Percentiles rank a stretch among this genome's conserved stretches.
Conservation (phyloP, 768 basidiomycete species). For the Pulveroboletus frians region DNA sequence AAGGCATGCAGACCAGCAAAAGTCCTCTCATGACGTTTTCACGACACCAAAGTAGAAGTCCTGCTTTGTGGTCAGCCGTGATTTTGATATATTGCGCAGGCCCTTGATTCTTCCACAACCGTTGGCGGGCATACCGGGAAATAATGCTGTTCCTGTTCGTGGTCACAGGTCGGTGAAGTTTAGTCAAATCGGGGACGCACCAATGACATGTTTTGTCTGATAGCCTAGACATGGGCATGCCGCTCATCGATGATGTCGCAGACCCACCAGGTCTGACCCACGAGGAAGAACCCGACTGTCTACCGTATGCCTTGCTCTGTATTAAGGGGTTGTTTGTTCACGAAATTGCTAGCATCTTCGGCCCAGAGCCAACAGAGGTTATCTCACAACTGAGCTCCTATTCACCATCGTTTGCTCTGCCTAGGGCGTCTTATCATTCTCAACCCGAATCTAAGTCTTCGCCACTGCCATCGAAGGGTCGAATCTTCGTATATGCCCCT, state of each 20-base stretch:
- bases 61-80: neutral
- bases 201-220: slow-evolving; percentile 1
- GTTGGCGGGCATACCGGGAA: neutral
- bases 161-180: slow-evolving; percentile 8
- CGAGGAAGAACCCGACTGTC: slow-evolving; percentile 14
- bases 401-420: neutral
- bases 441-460: slow-evolving; percentile 4
- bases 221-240: slow-evolving; percentile 6
- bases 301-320: slow-evolving; percentile 14
- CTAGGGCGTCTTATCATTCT: slow-evolving; percentile 19
- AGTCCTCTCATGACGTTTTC: slow-evolving; percentile 3
- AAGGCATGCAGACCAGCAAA: slow-evolving; percentile 2
- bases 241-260: neutral
- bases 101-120: neutral
- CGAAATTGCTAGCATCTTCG: slow-evolving; percentile 10
- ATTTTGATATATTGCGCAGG: slow-evolving; percentile 1
- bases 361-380: slow-evolving; percentile 5
- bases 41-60: slow-evolving; percentile 3
- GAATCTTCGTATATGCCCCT: slow-evolving; percentile 41
- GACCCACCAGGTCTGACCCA: neutral
- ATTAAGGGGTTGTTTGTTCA: neutral
- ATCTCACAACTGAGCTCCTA: neutral
- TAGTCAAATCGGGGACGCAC: neutral
- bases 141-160: neutral
- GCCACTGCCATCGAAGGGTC: neutral